These are phyloP conservation scores for Rugosomyces carneus DNA, from an alignment of 1,284 basidiomycete species.

Conservation along the genomic window DNA sequence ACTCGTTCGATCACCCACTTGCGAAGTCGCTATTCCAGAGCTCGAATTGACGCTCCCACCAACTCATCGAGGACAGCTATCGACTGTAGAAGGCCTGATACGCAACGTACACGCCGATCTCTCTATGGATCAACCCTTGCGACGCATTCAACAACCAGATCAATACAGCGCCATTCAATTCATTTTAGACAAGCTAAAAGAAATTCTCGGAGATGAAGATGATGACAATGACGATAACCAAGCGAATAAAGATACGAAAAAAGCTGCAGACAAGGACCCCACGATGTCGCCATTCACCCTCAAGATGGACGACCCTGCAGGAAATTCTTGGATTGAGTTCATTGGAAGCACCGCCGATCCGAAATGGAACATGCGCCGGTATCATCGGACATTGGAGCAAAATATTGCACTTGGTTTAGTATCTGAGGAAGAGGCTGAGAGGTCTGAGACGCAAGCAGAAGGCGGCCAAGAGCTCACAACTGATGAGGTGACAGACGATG, in stretches of 20 bases:
- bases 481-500: constrained; percentile 51
- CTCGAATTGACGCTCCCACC: constrained; percentile 89
- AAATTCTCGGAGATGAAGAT: constrained; percentile 64
- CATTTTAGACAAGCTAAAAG: constrained; percentile 65
- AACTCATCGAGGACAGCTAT: constrained; percentile 84
- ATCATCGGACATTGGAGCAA: constrained; percentile 79
- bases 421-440: constrained; percentile 36
- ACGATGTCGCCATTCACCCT: constrained; percentile 79
- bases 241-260: constrained; percentile 32
- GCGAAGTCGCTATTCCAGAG: constrained; percentile 83
- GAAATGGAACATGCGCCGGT: constrained; percentile 91
- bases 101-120: constrained; percentile 85
- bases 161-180: constrained; percentile 76
- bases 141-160: constrained; percentile 77
- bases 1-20: constrained; percentile 85
- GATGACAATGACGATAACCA: constrained; percentile 31
- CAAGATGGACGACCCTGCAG: constrained; percentile 88
- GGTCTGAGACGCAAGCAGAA: constrained; percentile 26
- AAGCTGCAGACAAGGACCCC: constrained; percentile 32
- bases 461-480: constrained; percentile 16
- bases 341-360: constrained; percentile 75
- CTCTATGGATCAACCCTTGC: constrained; percentile 78
- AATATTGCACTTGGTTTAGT: constrained; percentile 78
- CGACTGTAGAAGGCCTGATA: constrained; percentile 92
- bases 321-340: constrained; percentile 94